phyloP scores from a whole-genome alignment of 192 early-diverging fungal genomes.

The Rhizophagus sp. region DNA sequence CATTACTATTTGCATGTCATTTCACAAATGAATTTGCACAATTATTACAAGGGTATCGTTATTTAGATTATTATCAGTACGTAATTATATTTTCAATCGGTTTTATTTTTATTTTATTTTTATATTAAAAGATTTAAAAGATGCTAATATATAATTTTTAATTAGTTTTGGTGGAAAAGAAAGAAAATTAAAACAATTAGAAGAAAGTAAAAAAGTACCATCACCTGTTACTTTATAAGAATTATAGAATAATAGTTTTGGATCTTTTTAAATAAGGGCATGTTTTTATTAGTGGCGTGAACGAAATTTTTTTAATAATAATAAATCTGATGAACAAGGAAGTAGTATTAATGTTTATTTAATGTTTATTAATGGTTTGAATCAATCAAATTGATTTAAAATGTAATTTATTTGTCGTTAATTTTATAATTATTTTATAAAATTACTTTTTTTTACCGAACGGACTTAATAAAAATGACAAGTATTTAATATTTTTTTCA shows the following conservation, averaged over 20 bases:
- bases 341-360: no score
- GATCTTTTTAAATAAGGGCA: no score
- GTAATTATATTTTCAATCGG: slow-evolving; percentile 13
- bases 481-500: no score
- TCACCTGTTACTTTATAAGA: not conserved
- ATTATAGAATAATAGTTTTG: not conserved
- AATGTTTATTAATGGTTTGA: no score
- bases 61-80: slow-evolving; percentile 74
- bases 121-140: not conserved
- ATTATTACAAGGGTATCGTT: slow-evolving; percentile 83
- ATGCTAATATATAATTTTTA: not conserved
- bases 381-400: no score
- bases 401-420: no score
- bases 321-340: no score
- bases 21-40: slow-evolving; percentile 89
- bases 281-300: no score
- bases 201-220: not conserved
- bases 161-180: not conserved
- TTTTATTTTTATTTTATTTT: not conserved
- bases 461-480: no score
- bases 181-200: not conserved
- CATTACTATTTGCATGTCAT: slow-evolving; percentile 93
- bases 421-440: no score
- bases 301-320: no score
- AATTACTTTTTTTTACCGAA: no score